A percentile compares a stretch with the other conserved stretches of the same genome.
phyloP scores from a whole-genome alignment of 2,329 filamentous ascomycete species.

The Curvularia sp. region DNA sequence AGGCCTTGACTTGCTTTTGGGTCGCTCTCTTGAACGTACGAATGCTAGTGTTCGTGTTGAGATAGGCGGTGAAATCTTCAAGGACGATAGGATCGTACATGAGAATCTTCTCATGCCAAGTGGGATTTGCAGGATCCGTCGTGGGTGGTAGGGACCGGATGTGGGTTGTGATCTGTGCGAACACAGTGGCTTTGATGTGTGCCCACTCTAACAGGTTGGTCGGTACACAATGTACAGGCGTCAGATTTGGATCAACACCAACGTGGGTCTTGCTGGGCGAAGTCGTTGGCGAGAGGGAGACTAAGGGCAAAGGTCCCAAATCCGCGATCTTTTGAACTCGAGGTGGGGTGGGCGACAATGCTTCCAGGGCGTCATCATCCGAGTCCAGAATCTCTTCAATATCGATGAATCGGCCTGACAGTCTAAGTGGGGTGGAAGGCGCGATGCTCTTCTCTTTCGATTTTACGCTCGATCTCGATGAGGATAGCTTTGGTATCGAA shows the following conservation, averaged over 20 bases:
- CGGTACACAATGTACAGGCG: conserved; percentile 26
- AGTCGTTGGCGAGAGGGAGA: conserved; percentile 5
- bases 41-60: conserved; percentile 63
- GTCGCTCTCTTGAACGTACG: conserved; percentile 37
- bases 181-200: conserved; percentile 50
- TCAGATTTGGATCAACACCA: neutral
- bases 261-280: conserved; percentile 6
- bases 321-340: conserved; percentile 28
- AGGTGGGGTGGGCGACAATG: conserved; percentile 46
- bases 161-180: conserved; percentile 56
- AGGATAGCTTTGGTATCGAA: conserved; percentile 6
- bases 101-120: conserved; percentile 91
- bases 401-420: conserved; percentile 37
- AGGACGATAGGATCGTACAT: conserved; percentile 90
- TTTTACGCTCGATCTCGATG: conserved; percentile 7
- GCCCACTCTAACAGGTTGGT: conserved; percentile 40
- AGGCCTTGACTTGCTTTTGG: conserved; percentile 39
- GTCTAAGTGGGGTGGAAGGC: conserved; percentile 24
- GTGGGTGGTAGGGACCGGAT: conserved; percentile 55
- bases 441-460: neutral
- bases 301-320: conserved; percentile 28
- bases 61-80: conserved; percentile 82
- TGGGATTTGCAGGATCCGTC: conserved; percentile 55
- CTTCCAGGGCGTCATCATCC: conserved; percentile 42
- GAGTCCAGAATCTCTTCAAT: conserved; percentile 52